Evolutionary conservation across 768 basidiomycete genomes (phyloP).

Genomic region (Pholiota microspora): DNA sequence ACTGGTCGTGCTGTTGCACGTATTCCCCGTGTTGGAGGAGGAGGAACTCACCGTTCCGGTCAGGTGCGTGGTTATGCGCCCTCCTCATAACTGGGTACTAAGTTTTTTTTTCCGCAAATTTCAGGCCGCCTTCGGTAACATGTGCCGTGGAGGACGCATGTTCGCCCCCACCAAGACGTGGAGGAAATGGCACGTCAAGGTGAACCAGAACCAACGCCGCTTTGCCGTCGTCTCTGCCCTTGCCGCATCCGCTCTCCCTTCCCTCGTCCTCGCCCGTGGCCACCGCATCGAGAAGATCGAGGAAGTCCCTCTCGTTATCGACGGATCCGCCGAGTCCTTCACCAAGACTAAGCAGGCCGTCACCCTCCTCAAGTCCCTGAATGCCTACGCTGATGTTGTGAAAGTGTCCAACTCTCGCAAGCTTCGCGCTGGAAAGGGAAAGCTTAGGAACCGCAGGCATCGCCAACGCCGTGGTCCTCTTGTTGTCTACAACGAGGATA

Average conservation of each 20-base stretch:
- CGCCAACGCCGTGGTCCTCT: slow-evolving; percentile 97
- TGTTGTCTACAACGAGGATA: slow-evolving; percentile 95
- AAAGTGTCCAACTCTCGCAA: slow-evolving; percentile 98
- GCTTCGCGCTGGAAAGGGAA: slow-evolving; percentile 95
- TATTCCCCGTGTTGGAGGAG: slow-evolving; percentile 99
- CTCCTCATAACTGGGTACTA: not conserved
- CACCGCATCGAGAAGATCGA: slow-evolving; percentile 97
- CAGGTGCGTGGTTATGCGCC: slow-evolving; percentile 54
- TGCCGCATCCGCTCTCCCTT: slow-evolving; percentile 95
- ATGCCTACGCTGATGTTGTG: slow-evolving; percentile 89
- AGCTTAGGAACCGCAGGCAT: slow-evolving; percentile 94
- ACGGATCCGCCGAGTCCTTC: slow-evolving; percentile 77
- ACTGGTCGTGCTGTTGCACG: slow-evolving; percentile 99
- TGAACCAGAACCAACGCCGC: slow-evolving; percentile 98
- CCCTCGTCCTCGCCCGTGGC: slow-evolving; percentile 97
- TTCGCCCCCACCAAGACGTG: slow-evolving; percentile 99
- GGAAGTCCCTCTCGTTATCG: slow-evolving; percentile 93
- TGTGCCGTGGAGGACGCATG: slow-evolving; percentile 99
- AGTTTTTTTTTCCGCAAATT: slow-evolving; percentile 6
- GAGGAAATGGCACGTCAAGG: slow-evolving; percentile 99
- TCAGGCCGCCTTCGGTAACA: slow-evolving; percentile 99
- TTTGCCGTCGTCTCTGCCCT: slow-evolving; percentile 97
- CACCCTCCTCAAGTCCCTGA: slow-evolving; percentile 83
- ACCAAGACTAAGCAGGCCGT: slow-evolving; percentile 98
- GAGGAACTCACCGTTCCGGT: slow-evolving; percentile 97